A percentile compares a stretch with the other conserved stretches of the same genome.
These are phyloP conservation scores for Gynostemma pentaphyllum DNA, from an alignment of 306 rosid species.

Conservation along the genomic window DNA sequence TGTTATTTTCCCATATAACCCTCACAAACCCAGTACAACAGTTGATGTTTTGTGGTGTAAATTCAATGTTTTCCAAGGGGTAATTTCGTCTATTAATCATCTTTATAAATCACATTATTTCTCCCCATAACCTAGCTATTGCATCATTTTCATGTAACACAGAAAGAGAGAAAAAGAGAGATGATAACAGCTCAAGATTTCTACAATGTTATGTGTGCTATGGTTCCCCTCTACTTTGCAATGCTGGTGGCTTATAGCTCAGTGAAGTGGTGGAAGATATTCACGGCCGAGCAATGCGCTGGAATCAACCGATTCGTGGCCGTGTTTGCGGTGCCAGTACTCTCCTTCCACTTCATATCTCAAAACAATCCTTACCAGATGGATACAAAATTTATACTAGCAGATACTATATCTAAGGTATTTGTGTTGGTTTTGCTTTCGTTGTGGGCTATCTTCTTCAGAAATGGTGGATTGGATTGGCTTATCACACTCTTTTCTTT, in stretches of 20 bases:
- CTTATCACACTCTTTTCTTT: slow-evolving; percentile 31
- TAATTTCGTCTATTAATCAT: not conserved
- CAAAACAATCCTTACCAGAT: slow-evolving; percentile 32
- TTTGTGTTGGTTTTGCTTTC: slow-evolving; percentile 22
- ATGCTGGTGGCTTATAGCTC: slow-evolving; percentile 33
- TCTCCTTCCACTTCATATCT: slow-evolving; percentile 35
- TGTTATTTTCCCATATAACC: too few species aligned
- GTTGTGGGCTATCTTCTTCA: slow-evolving; percentile 12
- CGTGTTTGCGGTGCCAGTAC: slow-evolving; percentile 31
- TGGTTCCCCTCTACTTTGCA: slow-evolving; percentile 36
- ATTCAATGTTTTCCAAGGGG: not conserved
- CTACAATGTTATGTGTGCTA: slow-evolving; percentile 39
- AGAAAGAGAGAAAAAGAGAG: not conserved
- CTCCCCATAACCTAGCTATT: not conserved
- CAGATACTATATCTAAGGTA: slow-evolving; percentile 30
- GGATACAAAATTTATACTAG: slow-evolving; percentile 30
- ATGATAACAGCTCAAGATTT: slow-evolving; percentile 27
- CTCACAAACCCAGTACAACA: too few species aligned
- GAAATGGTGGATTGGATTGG: slow-evolving; percentile 26
- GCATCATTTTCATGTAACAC: too few species aligned
- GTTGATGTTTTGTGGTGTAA: too few species aligned
- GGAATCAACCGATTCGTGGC: slow-evolving; percentile 44
- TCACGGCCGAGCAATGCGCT: slow-evolving; percentile 30
- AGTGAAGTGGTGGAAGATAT: slow-evolving; percentile 33
- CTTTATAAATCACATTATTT: not conserved